These are phyloP conservation scores for Akanthomyces muscarius DNA, from an alignment of 2,329 filamentous ascomycete genomes.

Conservation along the genomic window DNA sequence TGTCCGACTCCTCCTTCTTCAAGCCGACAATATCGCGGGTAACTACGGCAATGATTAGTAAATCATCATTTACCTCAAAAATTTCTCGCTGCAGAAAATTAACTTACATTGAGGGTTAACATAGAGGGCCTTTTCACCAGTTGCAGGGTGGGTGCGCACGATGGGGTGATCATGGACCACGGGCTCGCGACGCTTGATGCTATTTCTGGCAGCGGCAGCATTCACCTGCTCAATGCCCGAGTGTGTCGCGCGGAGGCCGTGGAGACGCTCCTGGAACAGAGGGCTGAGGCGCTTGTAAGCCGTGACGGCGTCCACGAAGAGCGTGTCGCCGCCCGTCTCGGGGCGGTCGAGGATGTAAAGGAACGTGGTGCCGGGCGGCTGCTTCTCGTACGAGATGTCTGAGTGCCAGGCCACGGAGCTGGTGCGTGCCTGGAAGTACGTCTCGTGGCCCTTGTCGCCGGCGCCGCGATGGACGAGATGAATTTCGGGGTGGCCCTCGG, in stretches of 20 bases:
- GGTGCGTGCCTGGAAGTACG: constrained; percentile 63
- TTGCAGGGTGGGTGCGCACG: constrained; percentile 70
- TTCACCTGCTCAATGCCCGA: constrained; percentile 72
- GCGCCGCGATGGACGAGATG: constrained; percentile 65
- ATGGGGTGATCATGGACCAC: constrained; percentile 68
- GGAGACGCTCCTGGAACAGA: constrained; percentile 69
- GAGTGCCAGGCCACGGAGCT: constrained; percentile 79
- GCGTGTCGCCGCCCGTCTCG: constrained; percentile 69
- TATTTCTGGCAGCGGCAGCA: constrained; percentile 55
- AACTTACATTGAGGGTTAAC: constrained; percentile 70
- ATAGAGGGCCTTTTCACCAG: constrained; percentile 73
- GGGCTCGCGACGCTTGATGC: constrained; percentile 69
- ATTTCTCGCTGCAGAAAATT: neutral
- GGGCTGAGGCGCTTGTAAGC: constrained; percentile 74
- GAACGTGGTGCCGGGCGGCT: constrained; percentile 80
- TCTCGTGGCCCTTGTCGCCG: constrained; percentile 38
- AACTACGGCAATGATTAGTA: constrained; percentile 42
- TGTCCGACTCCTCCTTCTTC: constrained; percentile 77
- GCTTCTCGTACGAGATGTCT: constrained; percentile 76
- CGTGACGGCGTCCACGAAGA: constrained; percentile 70
- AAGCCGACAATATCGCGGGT: constrained; percentile 71
- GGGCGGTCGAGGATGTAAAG: constrained; percentile 75
- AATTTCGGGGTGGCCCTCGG: constrained; percentile 61
- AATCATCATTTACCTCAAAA: neutral
- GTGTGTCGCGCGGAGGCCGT: constrained; percentile 72